Evolutionary conservation across 2,329 filamentous ascomycete species (phyloP), one percentile per base, ranked within the genome.

Genomic region (Talaromyces sp.): DNA sequence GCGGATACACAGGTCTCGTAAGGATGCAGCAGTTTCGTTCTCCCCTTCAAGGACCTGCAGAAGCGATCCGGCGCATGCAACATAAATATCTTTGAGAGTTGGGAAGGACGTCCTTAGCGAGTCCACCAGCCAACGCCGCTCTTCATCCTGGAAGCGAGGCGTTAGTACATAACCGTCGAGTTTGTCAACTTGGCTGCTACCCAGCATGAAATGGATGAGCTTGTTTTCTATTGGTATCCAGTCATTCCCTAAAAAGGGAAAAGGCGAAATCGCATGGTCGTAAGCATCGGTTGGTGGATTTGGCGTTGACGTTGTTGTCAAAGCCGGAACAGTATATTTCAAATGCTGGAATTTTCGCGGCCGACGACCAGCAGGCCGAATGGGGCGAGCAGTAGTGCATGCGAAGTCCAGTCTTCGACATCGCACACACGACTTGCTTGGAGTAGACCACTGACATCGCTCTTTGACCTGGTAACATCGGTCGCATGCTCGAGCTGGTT

Each of bases 401-500:
- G 47, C 33, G 23, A 57, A 27, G 31, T 44, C 44, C 34, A 61
- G 33, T 28, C 59, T 57, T 54, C 23, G 14, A 36, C 59, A 61
- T 16, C 59, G 55, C 42, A 27, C 53, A 34, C 59, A 61, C 23
- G 18, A 44, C n/a, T 7, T 16, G 54, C 18, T 51, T 16, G 9
- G 56, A 16, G 54, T 44, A 42, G n/a, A 27, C 16, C 53, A 54
- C 54, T 61, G 40, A 52, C 59, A 61, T 57, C 59, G 23, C 51
- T 61, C 59, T 44, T 61, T 61, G 59, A 61, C 40, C 33, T 57
- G 18, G 47, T 61, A 61, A 28, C 59, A 61, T 57, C 59, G 36
- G 40, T 61, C 54, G 34, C 59, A 61, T 23, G 59, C 59, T 1
- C 40, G 40, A 44, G 40, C 16, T 18, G 14, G 40, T 44, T 44